A percentile compares a stretch with the other conserved stretches of the same genome.
Evolutionary conservation across 2,329 filamentous ascomycete genomes (phyloP).

Genomic region (Dendrostoma leiphaemia): DNA sequence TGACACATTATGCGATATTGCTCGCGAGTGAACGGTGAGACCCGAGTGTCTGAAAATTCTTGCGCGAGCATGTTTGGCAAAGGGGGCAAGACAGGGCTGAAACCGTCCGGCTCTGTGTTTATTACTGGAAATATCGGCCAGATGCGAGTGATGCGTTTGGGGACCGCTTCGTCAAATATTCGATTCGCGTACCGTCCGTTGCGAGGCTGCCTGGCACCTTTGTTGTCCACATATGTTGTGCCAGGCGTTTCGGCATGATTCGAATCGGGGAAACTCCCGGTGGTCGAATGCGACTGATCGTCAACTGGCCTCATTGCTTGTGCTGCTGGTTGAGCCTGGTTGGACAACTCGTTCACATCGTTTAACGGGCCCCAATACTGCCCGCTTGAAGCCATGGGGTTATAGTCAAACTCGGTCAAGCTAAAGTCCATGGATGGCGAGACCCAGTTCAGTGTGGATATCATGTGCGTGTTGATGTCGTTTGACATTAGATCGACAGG

Average conservation of each 20-base stretch:
- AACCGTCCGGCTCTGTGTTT: not conserved
- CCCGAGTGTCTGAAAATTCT: not conserved
- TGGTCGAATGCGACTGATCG: not conserved
- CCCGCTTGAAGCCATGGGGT: conserved; percentile 1
- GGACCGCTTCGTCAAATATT: not conserved
- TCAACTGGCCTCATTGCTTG: not conserved
- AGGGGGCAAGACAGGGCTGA: not conserved
- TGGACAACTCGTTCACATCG: not conserved
- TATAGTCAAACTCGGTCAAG: conserved; percentile 9
- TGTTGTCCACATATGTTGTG: conserved; percentile 9
- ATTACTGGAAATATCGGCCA: not conserved
- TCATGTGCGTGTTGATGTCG: conserved; percentile 8
- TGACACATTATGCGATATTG: conserved; percentile 10
- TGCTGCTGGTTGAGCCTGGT: not conserved
- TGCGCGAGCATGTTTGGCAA: not conserved
- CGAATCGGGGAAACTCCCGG: not conserved
- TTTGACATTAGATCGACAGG: not conserved
- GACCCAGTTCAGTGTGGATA: conserved; percentile 13
- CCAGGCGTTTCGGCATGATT: conserved; percentile 1
- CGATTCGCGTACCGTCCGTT: conserved; percentile 9
- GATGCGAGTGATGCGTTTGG: not conserved
- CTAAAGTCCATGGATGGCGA: conserved; percentile 13
- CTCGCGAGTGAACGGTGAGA: not conserved
- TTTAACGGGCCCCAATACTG: conserved; percentile 8
- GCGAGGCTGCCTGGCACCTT: conserved; percentile 9